Conservation (phyloP, 768 basidiomycete genomes). For the Lyophyllum atratum region DNA sequence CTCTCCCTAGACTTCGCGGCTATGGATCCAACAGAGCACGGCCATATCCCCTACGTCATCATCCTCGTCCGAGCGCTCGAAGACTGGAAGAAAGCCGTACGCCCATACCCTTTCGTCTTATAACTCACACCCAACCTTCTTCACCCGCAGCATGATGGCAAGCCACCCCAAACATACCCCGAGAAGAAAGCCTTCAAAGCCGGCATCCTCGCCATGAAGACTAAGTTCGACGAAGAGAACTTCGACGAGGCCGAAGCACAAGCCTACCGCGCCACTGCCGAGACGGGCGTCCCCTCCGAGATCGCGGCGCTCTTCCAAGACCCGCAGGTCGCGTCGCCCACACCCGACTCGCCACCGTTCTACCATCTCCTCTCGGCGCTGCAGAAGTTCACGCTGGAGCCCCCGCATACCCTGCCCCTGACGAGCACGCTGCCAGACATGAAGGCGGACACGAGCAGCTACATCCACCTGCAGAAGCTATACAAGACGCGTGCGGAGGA, state of each 20-base stretch:
- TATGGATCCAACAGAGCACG: conserved; percentile 89
- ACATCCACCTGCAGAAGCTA: conserved; percentile 82
- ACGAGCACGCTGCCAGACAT: conserved; percentile 91
- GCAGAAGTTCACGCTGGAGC: conserved; percentile 57
- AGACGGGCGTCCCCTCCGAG: conserved; percentile 64
- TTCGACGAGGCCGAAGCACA: conserved; percentile 93
- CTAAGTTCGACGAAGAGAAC: conserved; percentile 92
- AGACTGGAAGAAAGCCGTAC: conserved; percentile 77
- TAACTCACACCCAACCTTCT: background rate
- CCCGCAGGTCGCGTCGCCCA: conserved; percentile 43
- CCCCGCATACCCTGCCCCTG: conserved; percentile 73
- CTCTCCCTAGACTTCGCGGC: conserved; percentile 67
- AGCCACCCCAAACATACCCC: conserved; percentile 53
- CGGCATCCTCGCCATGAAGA: conserved; percentile 57
- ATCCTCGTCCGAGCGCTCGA: conserved; percentile 84
- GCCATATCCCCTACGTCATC: conserved; percentile 87
- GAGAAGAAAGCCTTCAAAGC: conserved; percentile 84
- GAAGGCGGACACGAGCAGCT: conserved; percentile 85
- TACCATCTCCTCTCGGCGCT: conserved; percentile 79
- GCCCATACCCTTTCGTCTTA: conserved; percentile 23
- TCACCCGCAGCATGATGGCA: conserved; percentile 61
- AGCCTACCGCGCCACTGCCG: conserved; percentile 78
- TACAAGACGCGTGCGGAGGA: conserved; percentile 78
- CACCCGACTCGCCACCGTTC: conserved; percentile 62
- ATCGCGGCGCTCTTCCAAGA: conserved; percentile 66